These are phyloP conservation scores for Cyberlindnera sargentensis DNA, from an alignment of 805 yeast species.

Conservation along the genomic window DNA sequence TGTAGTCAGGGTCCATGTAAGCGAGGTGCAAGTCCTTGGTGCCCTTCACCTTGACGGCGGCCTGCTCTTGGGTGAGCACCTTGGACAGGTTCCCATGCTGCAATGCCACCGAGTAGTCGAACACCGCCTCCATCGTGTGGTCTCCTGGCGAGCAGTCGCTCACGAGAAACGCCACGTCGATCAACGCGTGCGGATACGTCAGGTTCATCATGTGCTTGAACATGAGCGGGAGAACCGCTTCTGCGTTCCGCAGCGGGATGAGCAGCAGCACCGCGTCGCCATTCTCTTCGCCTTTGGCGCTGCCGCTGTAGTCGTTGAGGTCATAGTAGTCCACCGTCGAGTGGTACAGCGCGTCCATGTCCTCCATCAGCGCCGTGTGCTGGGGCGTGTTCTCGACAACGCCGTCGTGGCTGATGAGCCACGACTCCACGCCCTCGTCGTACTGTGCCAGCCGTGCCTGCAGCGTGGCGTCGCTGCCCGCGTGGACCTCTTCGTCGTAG, in stretches of 20 bases:
- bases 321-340: slow-evolving; percentile 56
- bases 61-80: slow-evolving; percentile 36
- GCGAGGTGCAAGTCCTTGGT: slow-evolving; percentile 56
- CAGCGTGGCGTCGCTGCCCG: slow-evolving; percentile 22
- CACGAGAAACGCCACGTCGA: slow-evolving; percentile 75
- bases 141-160: slow-evolving; percentile 71
- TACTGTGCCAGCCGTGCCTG: slow-evolving; percentile 22
- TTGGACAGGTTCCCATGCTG: slow-evolving; percentile 62
- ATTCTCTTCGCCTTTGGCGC: slow-evolving; percentile 38
- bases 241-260: slow-evolving; percentile 77
- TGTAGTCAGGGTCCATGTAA: slow-evolving; percentile 63
- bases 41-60: slow-evolving; percentile 37
- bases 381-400: slow-evolving; percentile 24
- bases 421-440: slow-evolving; percentile 33
- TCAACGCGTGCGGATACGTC: slow-evolving; percentile 73
- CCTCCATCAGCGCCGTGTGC: slow-evolving; percentile 19
- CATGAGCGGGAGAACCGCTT: slow-evolving; percentile 69
- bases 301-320: slow-evolving; percentile 49
- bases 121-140: slow-evolving; percentile 55
- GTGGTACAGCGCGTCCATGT: slow-evolving; percentile 33
- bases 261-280: slow-evolving; percentile 63
- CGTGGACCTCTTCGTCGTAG: slow-evolving; percentile 10
- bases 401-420: slow-evolving; percentile 29
- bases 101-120: slow-evolving; percentile 57
- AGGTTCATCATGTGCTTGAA: slow-evolving; percentile 81